A percentile compares a stretch with the other conserved stretches of the same genome.
phyloP scores from a whole-genome alignment of 208 protist species.

The Acanthamoeba royreba region DNA sequence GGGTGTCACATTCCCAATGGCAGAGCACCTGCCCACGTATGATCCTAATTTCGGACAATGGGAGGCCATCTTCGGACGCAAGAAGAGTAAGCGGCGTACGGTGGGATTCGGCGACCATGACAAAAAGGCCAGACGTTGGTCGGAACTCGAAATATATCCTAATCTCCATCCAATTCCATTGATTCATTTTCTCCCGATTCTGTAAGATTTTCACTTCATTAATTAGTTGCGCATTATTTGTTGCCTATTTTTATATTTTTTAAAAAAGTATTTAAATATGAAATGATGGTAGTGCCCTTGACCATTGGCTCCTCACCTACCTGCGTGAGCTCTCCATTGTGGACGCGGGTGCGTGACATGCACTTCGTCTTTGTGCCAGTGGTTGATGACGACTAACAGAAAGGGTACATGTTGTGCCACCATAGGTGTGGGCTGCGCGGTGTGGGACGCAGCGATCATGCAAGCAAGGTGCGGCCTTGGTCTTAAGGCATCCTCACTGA shows the following conservation, averaged over 20 bases:
- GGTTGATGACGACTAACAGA: not conserved
- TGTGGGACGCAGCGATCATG: conserved; percentile 73
- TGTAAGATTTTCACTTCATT: too few species aligned
- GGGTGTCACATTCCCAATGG: too few species aligned
- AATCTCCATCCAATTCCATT: not conserved
- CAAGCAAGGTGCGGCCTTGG: conserved; percentile 40
- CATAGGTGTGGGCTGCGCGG: conserved; percentile 56
- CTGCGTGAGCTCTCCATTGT: conserved; percentile 70
- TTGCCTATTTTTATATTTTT: not conserved
- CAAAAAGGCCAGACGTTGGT: conserved; percentile 52
- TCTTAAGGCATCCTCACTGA: too few species aligned
- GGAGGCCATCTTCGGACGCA: conserved; percentile 55
- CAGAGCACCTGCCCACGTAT: not conserved
- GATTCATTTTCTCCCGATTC: not conserved
- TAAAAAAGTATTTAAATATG: not conserved
- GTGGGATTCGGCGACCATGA: conserved; percentile 68
- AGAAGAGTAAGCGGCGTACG: conserved; percentile 62
- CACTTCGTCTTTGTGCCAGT: not conserved
- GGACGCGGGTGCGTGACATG: conserved; percentile 30
- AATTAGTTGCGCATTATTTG: too few species aligned
- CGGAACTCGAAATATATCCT: conserved; percentile 47
- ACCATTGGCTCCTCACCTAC: not conserved
- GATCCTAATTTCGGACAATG: conserved; percentile 59
- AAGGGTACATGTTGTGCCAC: too few species aligned
- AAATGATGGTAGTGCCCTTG: not conserved